phyloP scores from a whole-genome alignment of 2,329 filamentous ascomycete genomes.

The Beauveria scarabaeidicola region DNA sequence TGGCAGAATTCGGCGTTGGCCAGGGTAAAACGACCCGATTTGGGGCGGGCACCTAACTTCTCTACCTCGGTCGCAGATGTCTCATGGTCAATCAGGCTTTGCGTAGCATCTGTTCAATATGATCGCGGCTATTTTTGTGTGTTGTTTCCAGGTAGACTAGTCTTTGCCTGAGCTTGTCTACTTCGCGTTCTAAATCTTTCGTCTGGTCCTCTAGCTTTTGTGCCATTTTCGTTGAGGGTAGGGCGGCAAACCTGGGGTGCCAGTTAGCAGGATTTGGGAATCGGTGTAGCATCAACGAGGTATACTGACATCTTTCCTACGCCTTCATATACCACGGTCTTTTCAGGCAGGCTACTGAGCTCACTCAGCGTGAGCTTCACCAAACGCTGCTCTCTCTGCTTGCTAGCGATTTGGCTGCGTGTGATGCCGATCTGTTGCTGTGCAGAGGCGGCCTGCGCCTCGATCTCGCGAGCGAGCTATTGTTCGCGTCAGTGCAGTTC shows the following conservation, averaged over 20 bases:
- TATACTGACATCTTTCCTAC: constrained; percentile 85
- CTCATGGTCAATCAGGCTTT: constrained; percentile 28
- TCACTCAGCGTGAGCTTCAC: constrained; percentile 81
- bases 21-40: neutral
- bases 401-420: constrained; percentile 72
- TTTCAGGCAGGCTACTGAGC: constrained; percentile 62
- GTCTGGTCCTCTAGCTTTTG: constrained; percentile 68
- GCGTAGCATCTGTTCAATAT: constrained; percentile 79
- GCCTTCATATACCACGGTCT: constrained; percentile 83
- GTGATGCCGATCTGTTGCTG: constrained; percentile 89
- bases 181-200: constrained; percentile 65
- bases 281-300: neutral
- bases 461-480: constrained; percentile 87
- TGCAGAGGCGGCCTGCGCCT: constrained; percentile 76
- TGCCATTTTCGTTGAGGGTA: constrained; percentile 64
- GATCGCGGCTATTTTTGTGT: constrained; percentile 84
- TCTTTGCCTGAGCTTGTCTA: constrained; percentile 77
- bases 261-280: neutral
- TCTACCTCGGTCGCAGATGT: neutral
- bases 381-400: constrained; percentile 83
- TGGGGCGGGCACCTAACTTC: too few species aligned
- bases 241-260: constrained; percentile 69
- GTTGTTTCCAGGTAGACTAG: constrained; percentile 91
- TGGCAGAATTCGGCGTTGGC: neutral
- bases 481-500: neutral